phyloP scores from a whole-genome alignment of 1,284 basidiomycete genomes.

The Tilletia caries region DNA sequence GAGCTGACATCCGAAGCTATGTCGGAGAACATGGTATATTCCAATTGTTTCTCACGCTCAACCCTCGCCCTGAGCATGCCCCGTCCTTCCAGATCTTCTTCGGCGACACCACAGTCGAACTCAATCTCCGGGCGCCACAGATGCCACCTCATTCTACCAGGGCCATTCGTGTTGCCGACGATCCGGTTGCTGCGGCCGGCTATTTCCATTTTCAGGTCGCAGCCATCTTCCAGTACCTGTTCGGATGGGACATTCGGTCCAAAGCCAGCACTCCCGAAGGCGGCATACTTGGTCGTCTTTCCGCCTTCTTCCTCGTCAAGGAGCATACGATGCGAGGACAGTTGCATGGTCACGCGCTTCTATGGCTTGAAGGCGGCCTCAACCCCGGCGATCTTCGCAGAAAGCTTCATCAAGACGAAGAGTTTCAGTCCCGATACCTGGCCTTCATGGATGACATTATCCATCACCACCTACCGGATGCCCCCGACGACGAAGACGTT shows the following conservation, averaged over 20 bases:
- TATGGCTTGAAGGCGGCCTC: background rate
- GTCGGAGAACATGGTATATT: background rate
- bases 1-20: background rate
- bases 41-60: background rate
- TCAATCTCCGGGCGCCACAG: background rate
- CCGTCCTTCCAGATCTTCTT: background rate
- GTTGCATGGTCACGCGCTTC: background rate
- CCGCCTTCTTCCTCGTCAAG: background rate
- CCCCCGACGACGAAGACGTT: background rate
- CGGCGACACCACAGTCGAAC: background rate
- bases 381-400: background rate
- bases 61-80: background rate
- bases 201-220: background rate
- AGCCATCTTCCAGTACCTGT: background rate
- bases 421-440: background rate
- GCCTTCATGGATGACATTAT: background rate
- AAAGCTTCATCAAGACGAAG: background rate
- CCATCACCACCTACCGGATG: background rate
- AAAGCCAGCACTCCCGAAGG: background rate
- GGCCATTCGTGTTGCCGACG: background rate
- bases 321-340: background rate
- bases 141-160: background rate
- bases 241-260: background rate
- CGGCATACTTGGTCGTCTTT: background rate
- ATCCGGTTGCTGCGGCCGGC: background rate